Conservation (phyloP, 2,329 filamentous ascomycete species). For the Botrytis hyacinthi region DNA sequence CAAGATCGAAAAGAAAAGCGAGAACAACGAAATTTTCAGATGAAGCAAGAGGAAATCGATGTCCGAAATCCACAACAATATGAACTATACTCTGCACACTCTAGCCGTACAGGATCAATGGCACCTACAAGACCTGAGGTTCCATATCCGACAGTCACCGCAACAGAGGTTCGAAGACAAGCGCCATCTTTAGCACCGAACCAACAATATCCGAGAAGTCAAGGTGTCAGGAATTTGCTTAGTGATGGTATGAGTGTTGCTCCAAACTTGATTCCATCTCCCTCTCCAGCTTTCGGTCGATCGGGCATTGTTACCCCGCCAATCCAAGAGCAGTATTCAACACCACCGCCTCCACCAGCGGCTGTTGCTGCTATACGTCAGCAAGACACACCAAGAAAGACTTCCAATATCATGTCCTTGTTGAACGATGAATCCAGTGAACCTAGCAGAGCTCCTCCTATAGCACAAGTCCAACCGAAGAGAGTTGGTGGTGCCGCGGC, state of each 20-base stretch:
- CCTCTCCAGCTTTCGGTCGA: conserved; percentile 32
- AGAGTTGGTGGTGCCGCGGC: conserved; percentile 24
- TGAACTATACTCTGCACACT: conserved; percentile 34
- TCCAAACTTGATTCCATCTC: conserved; percentile 31
- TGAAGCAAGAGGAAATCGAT: conserved; percentile 37
- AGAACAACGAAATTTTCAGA: conserved; percentile 31
- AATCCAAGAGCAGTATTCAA: conserved; percentile 32
- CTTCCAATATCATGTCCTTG: conserved; percentile 61
- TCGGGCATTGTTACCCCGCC: conserved; percentile 33
- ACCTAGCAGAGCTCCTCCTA: conserved; percentile 36
- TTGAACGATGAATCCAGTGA: conserved; percentile 55
- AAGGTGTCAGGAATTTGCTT: conserved; percentile 29
- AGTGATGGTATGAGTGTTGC: conserved; percentile 29
- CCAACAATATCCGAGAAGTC: conserved; percentile 31
- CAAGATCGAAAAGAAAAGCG: conserved; percentile 24
- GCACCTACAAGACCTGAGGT: conserved; percentile 32
- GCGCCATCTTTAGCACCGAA: conserved; percentile 29
- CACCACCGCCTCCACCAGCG: conserved; percentile 32
- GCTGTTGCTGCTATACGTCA: conserved; percentile 44
- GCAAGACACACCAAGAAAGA: conserved; percentile 54
- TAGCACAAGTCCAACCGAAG: conserved; percentile 33
- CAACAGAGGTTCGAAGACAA: conserved; percentile 23
- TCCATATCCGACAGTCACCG: conserved; percentile 17
- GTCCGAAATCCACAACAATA: conserved; percentile 40
- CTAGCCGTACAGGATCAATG: conserved; percentile 27